Evolutionary conservation across 163 green algal species (phyloP).

Genomic region (Coccomyxa subellipsoidea): DNA sequence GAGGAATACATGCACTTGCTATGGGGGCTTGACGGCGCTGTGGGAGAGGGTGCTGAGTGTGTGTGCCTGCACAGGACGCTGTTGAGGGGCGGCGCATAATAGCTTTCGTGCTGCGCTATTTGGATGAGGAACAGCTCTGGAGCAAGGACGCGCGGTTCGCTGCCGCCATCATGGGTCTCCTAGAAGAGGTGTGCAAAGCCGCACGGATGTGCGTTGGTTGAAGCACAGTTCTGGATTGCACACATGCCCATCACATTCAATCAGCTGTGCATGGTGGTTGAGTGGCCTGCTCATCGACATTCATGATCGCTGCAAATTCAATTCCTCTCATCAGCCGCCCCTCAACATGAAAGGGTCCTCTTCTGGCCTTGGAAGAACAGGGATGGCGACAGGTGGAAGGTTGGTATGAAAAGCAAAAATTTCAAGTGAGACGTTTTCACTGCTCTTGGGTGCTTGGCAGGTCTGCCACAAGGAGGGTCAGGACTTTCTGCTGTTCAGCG

Average conservation of each 20-base stretch:
- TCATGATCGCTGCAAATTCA: background rate
- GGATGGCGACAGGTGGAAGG: too few species aligned
- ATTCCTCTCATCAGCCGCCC: too few species aligned
- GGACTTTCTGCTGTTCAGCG: slow-evolving; percentile 40
- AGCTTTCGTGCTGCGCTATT: background rate
- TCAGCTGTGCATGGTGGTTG: background rate
- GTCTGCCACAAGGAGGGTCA: slow-evolving; percentile 35
- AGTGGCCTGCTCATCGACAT: background rate
- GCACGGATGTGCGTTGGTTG: background rate
- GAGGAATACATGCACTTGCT: background rate
- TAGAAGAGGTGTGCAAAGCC: background rate
- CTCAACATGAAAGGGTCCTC: too few species aligned
- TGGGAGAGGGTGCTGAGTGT: background rate
- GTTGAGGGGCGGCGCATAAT: background rate
- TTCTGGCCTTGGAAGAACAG: too few species aligned
- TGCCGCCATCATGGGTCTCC: background rate
- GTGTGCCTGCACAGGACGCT: background rate
- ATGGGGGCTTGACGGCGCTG: background rate
- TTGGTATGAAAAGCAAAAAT: too few species aligned
- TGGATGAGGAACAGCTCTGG: background rate
- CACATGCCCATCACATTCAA: background rate
- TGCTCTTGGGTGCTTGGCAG: background rate
- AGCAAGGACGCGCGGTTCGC: background rate
- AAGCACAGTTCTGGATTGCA: background rate
- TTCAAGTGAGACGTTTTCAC: too few species aligned